Percentiles rank a stretch among this genome's conserved stretches.
phyloP scores from a whole-genome alignment of 2,329 filamentous ascomycete species.

The Leptosphaerulina australis region DNA sequence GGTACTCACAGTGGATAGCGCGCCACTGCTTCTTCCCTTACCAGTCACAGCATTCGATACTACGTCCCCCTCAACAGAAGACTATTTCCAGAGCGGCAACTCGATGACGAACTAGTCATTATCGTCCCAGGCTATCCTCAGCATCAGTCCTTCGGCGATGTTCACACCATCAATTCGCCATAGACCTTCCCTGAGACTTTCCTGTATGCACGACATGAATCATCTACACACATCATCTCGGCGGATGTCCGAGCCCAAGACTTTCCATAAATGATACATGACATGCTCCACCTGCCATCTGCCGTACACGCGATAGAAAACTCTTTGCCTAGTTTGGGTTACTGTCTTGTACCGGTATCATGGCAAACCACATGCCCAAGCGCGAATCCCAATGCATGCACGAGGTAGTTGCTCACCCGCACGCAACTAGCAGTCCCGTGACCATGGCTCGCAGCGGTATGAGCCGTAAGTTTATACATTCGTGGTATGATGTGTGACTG shows the following conservation, averaged over 20 bases:
- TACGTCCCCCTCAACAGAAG: background rate
- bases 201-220: background rate
- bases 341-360: too few relatives aligned
- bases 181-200: background rate
- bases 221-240: background rate
- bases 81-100: background rate
- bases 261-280: too few relatives aligned
- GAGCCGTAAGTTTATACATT: background rate
- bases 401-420: background rate
- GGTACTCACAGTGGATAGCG: too few relatives aligned
- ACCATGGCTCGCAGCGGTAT: conserved; percentile 1
- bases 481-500: background rate
- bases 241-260: background rate
- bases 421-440: background rate
- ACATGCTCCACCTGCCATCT: background rate
- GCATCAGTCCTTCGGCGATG: too few relatives aligned
- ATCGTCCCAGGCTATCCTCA: too few relatives aligned
- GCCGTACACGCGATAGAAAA: background rate
- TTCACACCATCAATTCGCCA: background rate
- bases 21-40: background rate
- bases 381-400: background rate
- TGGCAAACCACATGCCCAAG: too few relatives aligned
- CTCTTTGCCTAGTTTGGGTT: too few relatives aligned
- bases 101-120: background rate
- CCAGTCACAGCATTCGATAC: background rate